Evolutionary conservation across 2,329 filamentous ascomycete genomes (phyloP).

Genomic region (Hymenoscyphus scutula): DNA sequence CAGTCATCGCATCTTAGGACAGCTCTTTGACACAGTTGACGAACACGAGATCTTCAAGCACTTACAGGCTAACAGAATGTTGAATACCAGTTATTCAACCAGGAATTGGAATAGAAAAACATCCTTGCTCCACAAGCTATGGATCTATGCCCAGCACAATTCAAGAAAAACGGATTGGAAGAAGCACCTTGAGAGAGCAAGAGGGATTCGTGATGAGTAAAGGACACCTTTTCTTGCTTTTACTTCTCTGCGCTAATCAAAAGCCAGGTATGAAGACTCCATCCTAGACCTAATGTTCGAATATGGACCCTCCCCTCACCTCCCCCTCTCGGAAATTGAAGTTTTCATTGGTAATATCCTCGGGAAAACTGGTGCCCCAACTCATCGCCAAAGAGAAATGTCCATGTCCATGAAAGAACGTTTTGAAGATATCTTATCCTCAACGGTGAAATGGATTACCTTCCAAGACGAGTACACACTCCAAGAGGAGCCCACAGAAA

Average conservation of each 20-base stretch:
- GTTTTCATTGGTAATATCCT: conserved; percentile 6
- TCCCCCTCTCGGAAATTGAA: not conserved
- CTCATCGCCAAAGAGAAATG: not conserved
- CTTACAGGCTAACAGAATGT: not conserved
- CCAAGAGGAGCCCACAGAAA: not conserved
- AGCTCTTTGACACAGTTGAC: conserved; percentile 4
- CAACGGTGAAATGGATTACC: not conserved
- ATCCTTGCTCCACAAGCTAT: not conserved
- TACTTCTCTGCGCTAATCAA: no score
- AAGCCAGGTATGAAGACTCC: conserved; percentile 1
- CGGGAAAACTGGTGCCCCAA: conserved; percentile 4
- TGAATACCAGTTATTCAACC: not conserved
- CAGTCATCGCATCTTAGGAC: not conserved
- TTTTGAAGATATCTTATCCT: not conserved
- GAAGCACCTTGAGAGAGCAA: not conserved
- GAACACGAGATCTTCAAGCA: conserved; percentile 5
- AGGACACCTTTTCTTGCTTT: not conserved
- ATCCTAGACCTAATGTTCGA: not conserved
- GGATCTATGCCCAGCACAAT: not conserved
- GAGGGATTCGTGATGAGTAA: conserved; percentile 1
- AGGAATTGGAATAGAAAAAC: conserved; percentile 1
- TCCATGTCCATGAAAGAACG: conserved; percentile 2
- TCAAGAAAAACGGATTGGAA: not conserved
- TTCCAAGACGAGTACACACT: not conserved
- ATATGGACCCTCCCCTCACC: not conserved